phyloP scores from a whole-genome alignment of 2,329 filamentous ascomycete species.

The Arthroderma sp. region DNA sequence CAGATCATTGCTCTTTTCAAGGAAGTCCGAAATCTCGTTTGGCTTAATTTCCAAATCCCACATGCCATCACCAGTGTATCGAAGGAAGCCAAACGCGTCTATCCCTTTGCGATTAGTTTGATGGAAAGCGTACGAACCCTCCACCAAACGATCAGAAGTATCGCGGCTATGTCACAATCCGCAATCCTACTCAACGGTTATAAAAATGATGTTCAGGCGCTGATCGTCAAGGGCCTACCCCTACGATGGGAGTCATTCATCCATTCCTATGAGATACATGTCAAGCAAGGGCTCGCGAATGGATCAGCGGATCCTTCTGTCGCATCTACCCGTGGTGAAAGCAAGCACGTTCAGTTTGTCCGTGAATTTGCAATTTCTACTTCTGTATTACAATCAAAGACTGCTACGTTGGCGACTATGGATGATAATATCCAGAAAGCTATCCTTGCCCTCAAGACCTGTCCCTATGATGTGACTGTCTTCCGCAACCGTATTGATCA shows the following conservation, averaged over 20 bases:
- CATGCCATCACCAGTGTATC: conserved; percentile 91
- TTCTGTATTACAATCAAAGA: conserved; percentile 79
- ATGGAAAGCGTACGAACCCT: conserved; percentile 98
- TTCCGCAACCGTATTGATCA: conserved; percentile 71
- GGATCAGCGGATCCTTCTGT: conserved; percentile 48
- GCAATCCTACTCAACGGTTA: conserved; percentile 81
- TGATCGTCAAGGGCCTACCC: conserved; percentile 77
- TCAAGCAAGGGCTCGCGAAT: conserved; percentile 52
- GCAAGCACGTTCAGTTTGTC: conserved; percentile 93
- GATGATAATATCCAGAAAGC: conserved; percentile 73
- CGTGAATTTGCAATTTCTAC: conserved; percentile 83
- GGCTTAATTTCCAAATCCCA: conserved; percentile 88
- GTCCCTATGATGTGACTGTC: conserved; percentile 65
- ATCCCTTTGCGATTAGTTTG: conserved; percentile 91
- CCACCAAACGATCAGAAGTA: conserved; percentile 73
- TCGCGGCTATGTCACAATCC: conserved; percentile 75
- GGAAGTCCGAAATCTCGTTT: conserved; percentile 88
- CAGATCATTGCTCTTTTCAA: conserved; percentile 98
- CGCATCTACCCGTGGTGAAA: conserved; percentile 53
- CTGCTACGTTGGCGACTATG: conserved; percentile 62
- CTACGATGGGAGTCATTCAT: conserved; percentile 97
- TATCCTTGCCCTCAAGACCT: conserved; percentile 68
- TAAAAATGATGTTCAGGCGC: conserved; percentile 72
- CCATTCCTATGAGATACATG: conserved; percentile 85
- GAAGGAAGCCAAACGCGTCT: conserved; percentile 97